These are phyloP conservation scores for Tubosaeta sp. DNA, from an alignment of 768 basidiomycete species.

Conservation along the genomic window DNA sequence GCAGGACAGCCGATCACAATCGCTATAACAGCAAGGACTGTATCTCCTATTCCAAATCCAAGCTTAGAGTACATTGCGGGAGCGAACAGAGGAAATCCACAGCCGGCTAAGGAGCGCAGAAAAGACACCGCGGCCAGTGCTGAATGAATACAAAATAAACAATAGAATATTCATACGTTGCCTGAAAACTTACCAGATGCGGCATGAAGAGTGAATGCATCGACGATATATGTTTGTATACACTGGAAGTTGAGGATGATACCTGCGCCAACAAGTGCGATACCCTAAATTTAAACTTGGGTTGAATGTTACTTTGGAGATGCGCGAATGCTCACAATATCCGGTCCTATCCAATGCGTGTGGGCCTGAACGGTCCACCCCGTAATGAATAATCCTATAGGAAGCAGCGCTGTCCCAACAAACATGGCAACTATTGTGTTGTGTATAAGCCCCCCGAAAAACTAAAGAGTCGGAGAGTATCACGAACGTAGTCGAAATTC, in stretches of 20 bases:
- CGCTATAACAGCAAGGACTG: conserved; percentile 55
- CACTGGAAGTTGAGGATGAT: conserved; percentile 56
- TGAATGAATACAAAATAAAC: conserved; percentile 17
- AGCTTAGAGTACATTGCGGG: conserved; percentile 61
- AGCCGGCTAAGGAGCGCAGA: conserved; percentile 64
- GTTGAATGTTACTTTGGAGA: not conserved
- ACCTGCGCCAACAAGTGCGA: conserved; percentile 52
- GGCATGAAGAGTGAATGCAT: conserved; percentile 61
- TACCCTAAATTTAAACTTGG: conserved; percentile 41
- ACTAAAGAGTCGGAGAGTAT: not conserved
- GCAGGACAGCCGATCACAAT: conserved; percentile 61
- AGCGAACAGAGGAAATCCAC: conserved; percentile 76
- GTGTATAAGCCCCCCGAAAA: conserved; percentile 1
- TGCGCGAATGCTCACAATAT: conserved; percentile 44
- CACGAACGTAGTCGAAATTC: conserved; percentile 49
- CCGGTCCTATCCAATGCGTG: conserved; percentile 67
- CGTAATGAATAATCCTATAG: conserved; percentile 61
- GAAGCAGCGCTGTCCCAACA: conserved; percentile 54
- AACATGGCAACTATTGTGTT: conserved; percentile 49
- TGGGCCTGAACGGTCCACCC: conserved; percentile 64
- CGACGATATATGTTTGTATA: conserved; percentile 66
- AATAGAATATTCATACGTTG: not conserved
- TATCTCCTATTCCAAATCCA: conserved; percentile 68
- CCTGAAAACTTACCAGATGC: conserved; percentile 49
- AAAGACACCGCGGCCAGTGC: conserved; percentile 63